Evolutionary conservation across 1,284 basidiomycete genomes (phyloP).

Genomic region (Ganoderma sinense): DNA sequence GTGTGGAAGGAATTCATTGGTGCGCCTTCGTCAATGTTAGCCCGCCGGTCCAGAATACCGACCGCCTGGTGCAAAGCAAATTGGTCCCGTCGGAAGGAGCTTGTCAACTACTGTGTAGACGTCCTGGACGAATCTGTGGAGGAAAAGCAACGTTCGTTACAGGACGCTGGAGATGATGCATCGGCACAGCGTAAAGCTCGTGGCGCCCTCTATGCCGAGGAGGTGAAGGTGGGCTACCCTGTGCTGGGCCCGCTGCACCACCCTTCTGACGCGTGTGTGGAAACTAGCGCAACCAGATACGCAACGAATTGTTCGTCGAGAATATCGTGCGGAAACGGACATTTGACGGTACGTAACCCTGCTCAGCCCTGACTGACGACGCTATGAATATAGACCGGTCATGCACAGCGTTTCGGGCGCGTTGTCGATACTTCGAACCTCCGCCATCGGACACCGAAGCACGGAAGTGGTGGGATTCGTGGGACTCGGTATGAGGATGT

Average conservation of each 20-base stretch:
- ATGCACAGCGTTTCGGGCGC: conserved; percentile 77
- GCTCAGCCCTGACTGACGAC: conserved; percentile 18
- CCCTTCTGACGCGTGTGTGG: conserved; percentile 13
- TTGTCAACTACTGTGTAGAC: conserved; percentile 81
- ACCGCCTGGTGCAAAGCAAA: conserved; percentile 60
- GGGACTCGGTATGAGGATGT: conserved; percentile 45
- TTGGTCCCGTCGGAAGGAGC: conserved; percentile 82
- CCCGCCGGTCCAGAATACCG: neutral
- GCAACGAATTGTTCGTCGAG: conserved; percentile 83
- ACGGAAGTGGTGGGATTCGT: conserved; percentile 69
- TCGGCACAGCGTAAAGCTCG: conserved; percentile 56
- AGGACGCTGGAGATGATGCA: conserved; percentile 52
- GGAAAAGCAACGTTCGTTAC: conserved; percentile 61
- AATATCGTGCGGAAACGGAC: conserved; percentile 81
- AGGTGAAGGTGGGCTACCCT: conserved; percentile 71
- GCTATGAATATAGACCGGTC: conserved; percentile 24
- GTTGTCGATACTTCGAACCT: conserved; percentile 85
- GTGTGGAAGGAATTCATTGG: conserved; percentile 87
- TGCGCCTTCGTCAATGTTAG: conserved; percentile 46
- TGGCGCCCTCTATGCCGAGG: conserved; percentile 69
- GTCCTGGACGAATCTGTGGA: conserved; percentile 75
- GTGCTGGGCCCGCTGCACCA: conserved; percentile 24
- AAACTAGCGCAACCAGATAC: conserved; percentile 77
- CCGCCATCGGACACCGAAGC: conserved; percentile 67
- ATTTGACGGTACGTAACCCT: conserved; percentile 68